Evolutionary conservation across 2,329 filamentous ascomycete genomes (phyloP), one percentile per base, ranked within the genome.

Genomic region (Sarocladiaceae sp.): DNA sequence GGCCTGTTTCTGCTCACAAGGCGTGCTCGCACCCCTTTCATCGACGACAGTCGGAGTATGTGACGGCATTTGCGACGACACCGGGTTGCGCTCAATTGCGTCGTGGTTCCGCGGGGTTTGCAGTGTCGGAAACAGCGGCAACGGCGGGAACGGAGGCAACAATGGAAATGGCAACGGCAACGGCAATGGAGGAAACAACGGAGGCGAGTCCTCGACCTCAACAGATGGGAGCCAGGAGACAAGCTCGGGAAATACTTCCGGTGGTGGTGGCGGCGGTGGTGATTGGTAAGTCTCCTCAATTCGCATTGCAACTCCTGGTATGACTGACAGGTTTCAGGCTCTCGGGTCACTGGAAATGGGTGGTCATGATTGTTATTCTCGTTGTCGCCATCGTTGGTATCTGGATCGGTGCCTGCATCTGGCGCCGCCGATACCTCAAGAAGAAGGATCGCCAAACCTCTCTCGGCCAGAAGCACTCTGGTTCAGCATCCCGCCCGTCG

Each of bases 311-410:
- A 15, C 4, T 25, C 40, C 33, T 13, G 28, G 11, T 36, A 26
- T 48, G 15, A n/a, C 36, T 42, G 22, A 44, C 15, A 33, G 7
- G 8, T 6, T 48, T 53, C 29, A 90, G 87, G 87, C 70, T 88
- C 48, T 76, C 78, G 7, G 77, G 73, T 25, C 88, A 93, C 67
- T 90, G 82, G 74, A 78, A 84, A 72, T 96, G 89, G 89, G 81
- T 95, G 42, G 77, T 93, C 56, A 90, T 94, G 78, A 76, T 94
- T 51, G 84, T 90, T 57, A 73, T 93, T 56, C 76, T 95, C 25
- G 77, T 86, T 39, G 73, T 93, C 54, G 85, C 75, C 51, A 87
- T 95, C 55, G 71, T 77, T 13, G 74, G 75, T 53, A 79, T 90
- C 61, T 87, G 86, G 76, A 70, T 86, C 35, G 76, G 80, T 17